Base-by-base conservation (phyloP, 1,139 yeast species). In the Geotrichum klebahnii region DNA sequence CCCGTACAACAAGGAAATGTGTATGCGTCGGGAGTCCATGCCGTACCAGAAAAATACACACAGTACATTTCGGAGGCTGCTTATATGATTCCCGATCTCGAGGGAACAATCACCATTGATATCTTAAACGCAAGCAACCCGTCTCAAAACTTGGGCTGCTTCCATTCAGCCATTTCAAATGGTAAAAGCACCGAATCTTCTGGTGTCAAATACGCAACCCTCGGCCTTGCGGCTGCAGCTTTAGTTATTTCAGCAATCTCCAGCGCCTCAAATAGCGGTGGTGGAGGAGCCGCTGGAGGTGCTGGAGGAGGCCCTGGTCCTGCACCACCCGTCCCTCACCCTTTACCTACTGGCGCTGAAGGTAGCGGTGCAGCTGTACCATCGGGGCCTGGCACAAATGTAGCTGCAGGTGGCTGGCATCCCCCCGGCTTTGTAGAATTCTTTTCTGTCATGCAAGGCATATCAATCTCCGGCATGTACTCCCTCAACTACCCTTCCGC, bases 391-490 rank as follows among this genome's bases (percentile, higher is more conserved):
- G 57, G 57, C 6, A 52, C 53, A 8, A 46, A 49, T 19, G 50
- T 56, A 1, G 56, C 56, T 5, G 56, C 61, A 5, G 51, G 54
- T 3, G 64, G 60, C 1, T 61, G 58, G 52, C 62, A 61, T 29
- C 54, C 63, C 19, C 66, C 66, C 1, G 64, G 61, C 5, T 56
- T 62, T 26, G 35, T 56, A 12, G 61, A 55, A 17, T 59, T 62
- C 29, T 55, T 64, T 38, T 41, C 53, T 1, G 59, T 60, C 28
- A 47, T 64, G 9, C 70, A 67, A 54, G 56, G 59, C 9, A 60
- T 67, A 36, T 67, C 70, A 2, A 53, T 60, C 26, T 57, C 61
- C n/a, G 70, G 70, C 20, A 63, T 67, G 62, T 59, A 65, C 50
- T 59, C 68, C 5, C 57, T 67, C 24, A 53, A 59, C 22, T 67